Base-by-base conservation (phyloP, 345 rosid species). In the Eucalyptus curtisii region DNA sequence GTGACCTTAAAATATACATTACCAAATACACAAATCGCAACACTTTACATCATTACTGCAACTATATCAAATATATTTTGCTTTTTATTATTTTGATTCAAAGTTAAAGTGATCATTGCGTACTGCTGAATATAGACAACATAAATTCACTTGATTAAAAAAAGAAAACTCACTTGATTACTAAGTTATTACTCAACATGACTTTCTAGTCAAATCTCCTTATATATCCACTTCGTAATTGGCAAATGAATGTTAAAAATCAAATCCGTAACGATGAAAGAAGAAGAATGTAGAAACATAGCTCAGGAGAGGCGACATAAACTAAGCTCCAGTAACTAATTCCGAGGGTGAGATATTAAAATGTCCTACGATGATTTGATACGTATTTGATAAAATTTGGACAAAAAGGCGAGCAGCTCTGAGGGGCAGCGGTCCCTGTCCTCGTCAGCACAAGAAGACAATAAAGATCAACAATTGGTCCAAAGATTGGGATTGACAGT, bases 181-280 rank as follows among this genome's bases (percentile, higher is more conserved):
- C 37, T 30, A 14, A 30, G 19, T 61, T n/a, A 0, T 37, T 3
- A 64, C 1, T 64, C 37, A 2, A 0, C 71, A 14, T 64, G 4
- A 13, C 8, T 61, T 3, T 30, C 71, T 2, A 64, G 19, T 61
- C n/a, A 27, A 59, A 12, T 1, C 17, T 27, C 33, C 68, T 59
- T 27, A 6, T 27, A 4, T 27, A 59, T 27, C 16, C 31, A 27
- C 68, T 59, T 50, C 4, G 8, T 0, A 59, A 27, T 11, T 6
- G 68, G 33, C 33, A 59, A 13, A 59, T 27, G 31, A 13, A 59
- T 0, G 33, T 59, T 12, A 27, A 27, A 27, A 1, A 27, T 11
- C 10, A 19, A 53, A 53, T 53, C 5, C 4, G 25, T 7, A 7
- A 45, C 1, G 48, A 59, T 27, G 31, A 27, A 27, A 27, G 30